Evolutionary conservation across 1,284 basidiomycete species (phyloP), one percentile per base, ranked within the genome.

Genomic region (Erythrobasidium hasegawianum): DNA sequence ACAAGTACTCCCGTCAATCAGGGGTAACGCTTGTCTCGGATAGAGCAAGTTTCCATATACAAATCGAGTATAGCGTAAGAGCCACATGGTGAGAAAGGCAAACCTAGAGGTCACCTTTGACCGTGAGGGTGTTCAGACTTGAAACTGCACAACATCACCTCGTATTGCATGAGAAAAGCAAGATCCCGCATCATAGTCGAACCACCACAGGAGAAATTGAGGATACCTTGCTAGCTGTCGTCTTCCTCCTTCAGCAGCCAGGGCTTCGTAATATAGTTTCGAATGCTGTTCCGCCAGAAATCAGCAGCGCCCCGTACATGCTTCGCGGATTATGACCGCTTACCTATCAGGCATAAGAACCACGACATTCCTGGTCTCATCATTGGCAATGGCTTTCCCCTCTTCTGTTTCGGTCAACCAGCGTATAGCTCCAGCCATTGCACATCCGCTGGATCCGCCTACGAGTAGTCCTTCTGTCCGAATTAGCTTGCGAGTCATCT

Each of bases 221-320:
- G n/a, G n/a, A n/a, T n/a, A n/a, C n/a, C n/a, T n/a, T n/a, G n/a
- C n/a, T n/a, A n/a, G n/a, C 11, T 33, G 33, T 5, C 11, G 11
- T 4, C 33, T 11, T 33, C 4, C 33, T 33, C 33, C 33, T 33
- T 71, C 20, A 74, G 57, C 45, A 78, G 72, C 77, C 77, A 78
- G 13, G 73, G 72, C 76, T 95, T 96, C 79, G 88, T 90, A 84
- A 97, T 95, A 78, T 97, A 97, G 78, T 97, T 97, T 68, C 94
- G 84, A 66, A 97, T 86, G 2, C 90, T 90, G 71, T n/a, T n/a
- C n/a, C n/a, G 38, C 45, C 27, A 16, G 14, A 59, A 18, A n/a
- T 33, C n/a, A 18, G 16, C n/a, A 27, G n/a, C 39, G 16, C n/a
- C 43, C 43, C 16, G 8, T 4, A 18, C 22, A 8, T 24, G 43